phyloP scores from a whole-genome alignment of 345 rosid species.

The Ailanthus altissimus region DNA sequence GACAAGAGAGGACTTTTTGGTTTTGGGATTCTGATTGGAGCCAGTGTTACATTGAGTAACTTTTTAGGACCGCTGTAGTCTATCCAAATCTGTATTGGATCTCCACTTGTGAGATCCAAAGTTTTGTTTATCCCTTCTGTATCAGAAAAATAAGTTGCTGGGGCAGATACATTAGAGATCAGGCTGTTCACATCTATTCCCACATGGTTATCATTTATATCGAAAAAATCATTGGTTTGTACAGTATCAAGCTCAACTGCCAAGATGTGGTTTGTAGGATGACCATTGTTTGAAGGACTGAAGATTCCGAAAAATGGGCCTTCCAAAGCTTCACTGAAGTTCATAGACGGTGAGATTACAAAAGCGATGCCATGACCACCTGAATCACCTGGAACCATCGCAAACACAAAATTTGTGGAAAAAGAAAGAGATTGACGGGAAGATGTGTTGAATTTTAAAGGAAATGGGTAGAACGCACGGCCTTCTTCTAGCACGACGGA shows the following conservation, averaged over 20 bases:
- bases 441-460: not conserved
- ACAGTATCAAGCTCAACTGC: slow-evolving; percentile 35
- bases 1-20: slow-evolving; percentile 58
- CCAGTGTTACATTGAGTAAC: slow-evolving; percentile 47
- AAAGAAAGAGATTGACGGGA: slow-evolving; percentile 26
- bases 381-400: slow-evolving; percentile 27
- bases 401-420: slow-evolving; percentile 44
- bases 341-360: slow-evolving; percentile 35
- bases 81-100: slow-evolving; percentile 50
- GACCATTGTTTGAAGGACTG: slow-evolving; percentile 24
- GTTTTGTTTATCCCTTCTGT: not conserved
- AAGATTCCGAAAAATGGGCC: slow-evolving; percentile 29
- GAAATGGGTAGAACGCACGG: not conserved
- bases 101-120: slow-evolving; percentile 24
- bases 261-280: slow-evolving; percentile 23
- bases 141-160: slow-evolving; percentile 8
- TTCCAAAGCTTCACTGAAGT: slow-evolving; percentile 17
- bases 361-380: slow-evolving; percentile 52
- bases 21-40: slow-evolving; percentile 34
- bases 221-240: not conserved
- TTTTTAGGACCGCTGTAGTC: slow-evolving; percentile 45
- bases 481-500: not conserved
- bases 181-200: slow-evolving; percentile 33
- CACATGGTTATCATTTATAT: slow-evolving; percentile 29
- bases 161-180: not conserved